Evolutionary conservation across 2,329 filamentous ascomycete species (phyloP), one percentile per base, ranked within the genome.

Genomic region (Claviceps paspali): DNA sequence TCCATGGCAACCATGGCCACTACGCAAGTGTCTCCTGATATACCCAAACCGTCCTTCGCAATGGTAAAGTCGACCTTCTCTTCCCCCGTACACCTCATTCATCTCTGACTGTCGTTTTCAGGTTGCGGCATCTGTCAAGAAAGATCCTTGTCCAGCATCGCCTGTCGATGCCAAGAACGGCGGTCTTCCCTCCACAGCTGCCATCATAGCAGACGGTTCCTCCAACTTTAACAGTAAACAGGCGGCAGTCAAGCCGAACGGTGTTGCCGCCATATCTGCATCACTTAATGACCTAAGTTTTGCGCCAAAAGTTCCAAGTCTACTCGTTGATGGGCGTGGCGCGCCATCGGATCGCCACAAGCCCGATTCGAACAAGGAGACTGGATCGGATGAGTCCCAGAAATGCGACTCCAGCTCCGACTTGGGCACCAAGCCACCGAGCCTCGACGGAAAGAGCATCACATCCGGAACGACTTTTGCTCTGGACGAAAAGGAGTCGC

Each of bases 401-500:
- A 65, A 65, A 50, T 68, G 70, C 29, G 75, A 79, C 51, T 79
- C 74, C 2, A 70, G 61, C 47, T 79, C 74, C 3, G 75, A 79
- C 39, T 59, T 77, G 21, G 74, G 67, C 28, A 86, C 79, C 3
- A 95, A 95, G 59, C 83, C 84, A 36, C 81, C 84, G 26, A 95
- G 86, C 53, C 68, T 94, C 29, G 88, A 95, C 55, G 86, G 83
- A 34, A 95, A 95, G 62, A 95, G 87, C 55, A 83, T 92, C 49
- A 85, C 85, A 4, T 96, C 88, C 19, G 85, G 84, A 12, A 93
- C 85, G 4, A 95, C 88, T 0, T 95, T 94, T 60, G 86, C 84
- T n/a, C 66, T 95, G 53, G 88, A 96, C 51, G 88, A 96, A 59
- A 95, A 95, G 56, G 88, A 95, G 55, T 95, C 87, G 5, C 68